Evolutionary conservation across 306 rosid genomes (phyloP).

Genomic region (Ochetophila trinervis): DNA sequence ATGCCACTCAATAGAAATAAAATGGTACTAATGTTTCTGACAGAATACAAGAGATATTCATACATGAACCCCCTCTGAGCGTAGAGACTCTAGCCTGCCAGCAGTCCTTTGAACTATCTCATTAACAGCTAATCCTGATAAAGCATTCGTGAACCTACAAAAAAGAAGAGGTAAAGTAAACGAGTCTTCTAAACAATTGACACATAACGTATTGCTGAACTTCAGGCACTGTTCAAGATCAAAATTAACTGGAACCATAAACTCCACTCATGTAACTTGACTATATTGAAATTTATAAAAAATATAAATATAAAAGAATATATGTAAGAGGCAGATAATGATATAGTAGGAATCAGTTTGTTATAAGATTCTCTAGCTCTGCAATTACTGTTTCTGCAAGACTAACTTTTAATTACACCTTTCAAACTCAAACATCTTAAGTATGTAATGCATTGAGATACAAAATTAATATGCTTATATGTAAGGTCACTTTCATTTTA

Average conservation of each 20-base stretch:
- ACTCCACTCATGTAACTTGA: background rate
- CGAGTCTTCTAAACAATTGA: background rate
- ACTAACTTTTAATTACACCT: too few species aligned
- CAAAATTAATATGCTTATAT: too few species aligned
- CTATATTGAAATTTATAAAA: background rate
- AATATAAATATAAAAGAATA: background rate
- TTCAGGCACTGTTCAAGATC: background rate
- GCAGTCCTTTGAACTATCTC: conserved; percentile 84
- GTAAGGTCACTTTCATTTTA: too few species aligned
- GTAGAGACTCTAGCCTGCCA: conserved; percentile 83
- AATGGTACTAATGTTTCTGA: conserved; percentile 8
- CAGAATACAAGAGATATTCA: conserved; percentile 24
- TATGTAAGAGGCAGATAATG: background rate
- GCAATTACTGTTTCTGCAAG: too few species aligned
- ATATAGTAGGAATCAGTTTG: background rate
- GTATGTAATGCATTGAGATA: too few species aligned
- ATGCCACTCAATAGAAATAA: conserved; percentile 1
- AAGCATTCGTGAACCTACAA: conserved; percentile 77
- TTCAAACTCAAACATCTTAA: too few species aligned
- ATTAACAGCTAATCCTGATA: conserved; percentile 65
- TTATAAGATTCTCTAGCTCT: too few species aligned
- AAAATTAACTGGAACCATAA: background rate
- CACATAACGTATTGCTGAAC: background rate
- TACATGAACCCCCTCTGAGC: conserved; percentile 98
- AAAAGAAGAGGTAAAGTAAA: background rate